Evolutionary conservation across 805 yeast genomes (phyloP), one percentile per base, ranked within the genome.

Genomic region (Metschnikowia santaceciliae): DNA sequence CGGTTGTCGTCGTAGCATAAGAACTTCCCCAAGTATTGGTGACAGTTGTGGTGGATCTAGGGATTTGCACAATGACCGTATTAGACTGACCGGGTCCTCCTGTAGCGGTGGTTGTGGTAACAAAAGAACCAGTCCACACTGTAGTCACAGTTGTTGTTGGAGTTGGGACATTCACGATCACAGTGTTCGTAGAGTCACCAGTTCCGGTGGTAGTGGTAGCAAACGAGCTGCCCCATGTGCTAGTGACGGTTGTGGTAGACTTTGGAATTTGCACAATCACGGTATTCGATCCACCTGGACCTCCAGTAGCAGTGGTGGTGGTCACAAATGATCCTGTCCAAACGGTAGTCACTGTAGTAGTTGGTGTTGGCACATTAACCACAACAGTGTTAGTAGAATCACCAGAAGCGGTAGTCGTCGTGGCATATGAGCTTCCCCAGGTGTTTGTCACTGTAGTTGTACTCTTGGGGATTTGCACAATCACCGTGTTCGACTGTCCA

Each of bases 101-200:
- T 6, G 39, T 42, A 7, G 39, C 42, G 4, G 53, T 49, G 1
- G 34, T 30, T 2, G 48, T 26, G 8, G 53, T 23, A 2, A 40
- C 15, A 39, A 11, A 39, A 1, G 42, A 37, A 3, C 52, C 52
- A 2, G 52, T 46, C 54, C 52, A 51, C 15, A 30, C 37, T 2
- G 46, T 17, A 17, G 19, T 17, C 19, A 17, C 19, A 17, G 19
- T 17, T 17, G 19, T 17, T 17, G 19, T 17, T 13, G 45, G 36
- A 20, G 50, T 48, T 4, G 56, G 56, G 2, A 54, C 43, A 13
- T 49, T 47, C 3, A 61, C 58, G 5, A 53, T 47, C 5, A 61
- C 61, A 1, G 65, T 61, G 4, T 52, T 61, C 6, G 62, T 57
- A 2, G 20, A 23, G 15, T 50, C 58, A 22, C 60, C 64, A 5